These are phyloP conservation scores for Fraxinus pennsylvanica DNA, from an alignment of 257 asterid species.

Conservation along the genomic window DNA sequence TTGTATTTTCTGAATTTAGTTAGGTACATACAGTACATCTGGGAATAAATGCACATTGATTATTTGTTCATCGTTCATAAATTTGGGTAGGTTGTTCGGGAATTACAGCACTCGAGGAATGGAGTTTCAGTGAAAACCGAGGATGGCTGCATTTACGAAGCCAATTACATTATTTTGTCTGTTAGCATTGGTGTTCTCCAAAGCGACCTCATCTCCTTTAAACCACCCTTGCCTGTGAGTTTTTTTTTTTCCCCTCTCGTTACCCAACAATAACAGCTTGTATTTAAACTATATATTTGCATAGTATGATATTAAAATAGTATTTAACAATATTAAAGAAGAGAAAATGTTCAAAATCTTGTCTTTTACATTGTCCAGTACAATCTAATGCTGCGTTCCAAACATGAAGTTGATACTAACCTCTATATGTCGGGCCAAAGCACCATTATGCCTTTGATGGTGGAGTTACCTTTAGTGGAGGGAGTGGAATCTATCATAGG, in stretches of 20 bases:
- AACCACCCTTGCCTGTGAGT: slow-evolving; percentile 79
- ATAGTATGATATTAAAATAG: neutral
- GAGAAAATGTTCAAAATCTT: slow-evolving; percentile 24
- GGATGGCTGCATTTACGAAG: slow-evolving; percentile 85
- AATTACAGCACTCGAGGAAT: slow-evolving; percentile 81
- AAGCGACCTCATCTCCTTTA: slow-evolving; percentile 69
- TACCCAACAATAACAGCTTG: neutral
- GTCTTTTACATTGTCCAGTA: neutral
- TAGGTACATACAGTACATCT: neutral
- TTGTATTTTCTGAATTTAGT: slow-evolving; percentile 8
- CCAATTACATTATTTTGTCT: slow-evolving; percentile 78
- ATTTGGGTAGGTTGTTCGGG: slow-evolving; percentile 78
- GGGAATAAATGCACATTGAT: slow-evolving; percentile 31
- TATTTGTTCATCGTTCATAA: slow-evolving; percentile 32
- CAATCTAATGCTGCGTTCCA: neutral
- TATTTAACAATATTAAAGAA: slow-evolving; percentile 32
- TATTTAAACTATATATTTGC: neutral
- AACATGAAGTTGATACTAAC: neutral
- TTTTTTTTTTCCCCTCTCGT: neutral
- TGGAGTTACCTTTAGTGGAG: neutral
- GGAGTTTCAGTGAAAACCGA: slow-evolving; percentile 77
- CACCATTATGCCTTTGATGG: neutral
- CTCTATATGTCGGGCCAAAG: neutral
- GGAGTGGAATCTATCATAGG: neutral
- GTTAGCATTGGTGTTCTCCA: slow-evolving; percentile 95